These are phyloP conservation scores for Pyrenopolyporus hunteri DNA, from an alignment of 495 filamentous ascomycete species.

Conservation along the genomic window DNA sequence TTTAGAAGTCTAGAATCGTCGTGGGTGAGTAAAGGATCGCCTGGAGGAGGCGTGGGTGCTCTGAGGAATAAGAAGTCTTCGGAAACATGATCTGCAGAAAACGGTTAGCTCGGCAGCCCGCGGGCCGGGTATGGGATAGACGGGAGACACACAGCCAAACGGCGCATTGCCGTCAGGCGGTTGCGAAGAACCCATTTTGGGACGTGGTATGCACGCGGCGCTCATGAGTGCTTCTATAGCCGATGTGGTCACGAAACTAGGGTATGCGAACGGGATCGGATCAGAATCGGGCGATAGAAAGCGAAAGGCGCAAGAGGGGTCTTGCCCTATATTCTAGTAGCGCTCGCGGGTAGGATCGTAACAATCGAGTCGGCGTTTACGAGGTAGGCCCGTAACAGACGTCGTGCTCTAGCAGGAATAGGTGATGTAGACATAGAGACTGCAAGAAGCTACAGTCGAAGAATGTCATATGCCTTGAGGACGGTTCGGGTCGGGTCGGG, in stretches of 20 bases:
- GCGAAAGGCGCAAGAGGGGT: conserved; percentile 5
- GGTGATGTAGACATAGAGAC: conserved; percentile 11
- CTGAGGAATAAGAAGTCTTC: conserved; percentile 61
- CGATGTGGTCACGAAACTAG: conserved; percentile 4
- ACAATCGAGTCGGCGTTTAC: conserved; percentile 16
- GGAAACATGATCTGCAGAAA: conserved; percentile 50
- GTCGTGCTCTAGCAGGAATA: conserved; percentile 19
- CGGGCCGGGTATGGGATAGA: background rate
- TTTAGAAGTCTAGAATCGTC: conserved; percentile 66
- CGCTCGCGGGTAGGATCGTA: conserved; percentile 4
- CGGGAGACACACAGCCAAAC: conserved; percentile 64
- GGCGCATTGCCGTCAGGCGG: conserved; percentile 51
- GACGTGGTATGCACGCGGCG: conserved; percentile 49
- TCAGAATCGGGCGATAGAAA: background rate
- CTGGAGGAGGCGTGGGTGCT: conserved; percentile 63
- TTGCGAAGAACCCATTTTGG: conserved; percentile 55
- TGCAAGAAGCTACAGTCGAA: conserved; percentile 13
- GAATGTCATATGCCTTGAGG: conserved; percentile 18
- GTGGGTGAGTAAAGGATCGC: conserved; percentile 65
- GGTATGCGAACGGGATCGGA: conserved; percentile 5
- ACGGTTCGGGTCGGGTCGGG: conserved; percentile 20
- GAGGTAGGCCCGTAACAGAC: background rate
- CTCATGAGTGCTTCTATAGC: conserved; percentile 51
- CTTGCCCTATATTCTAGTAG: conserved; percentile 19
- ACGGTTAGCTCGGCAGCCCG: conserved; percentile 29